Base-by-base conservation (phyloP, 352 stramenopile species). In the Phytophthora europaea region DNA sequence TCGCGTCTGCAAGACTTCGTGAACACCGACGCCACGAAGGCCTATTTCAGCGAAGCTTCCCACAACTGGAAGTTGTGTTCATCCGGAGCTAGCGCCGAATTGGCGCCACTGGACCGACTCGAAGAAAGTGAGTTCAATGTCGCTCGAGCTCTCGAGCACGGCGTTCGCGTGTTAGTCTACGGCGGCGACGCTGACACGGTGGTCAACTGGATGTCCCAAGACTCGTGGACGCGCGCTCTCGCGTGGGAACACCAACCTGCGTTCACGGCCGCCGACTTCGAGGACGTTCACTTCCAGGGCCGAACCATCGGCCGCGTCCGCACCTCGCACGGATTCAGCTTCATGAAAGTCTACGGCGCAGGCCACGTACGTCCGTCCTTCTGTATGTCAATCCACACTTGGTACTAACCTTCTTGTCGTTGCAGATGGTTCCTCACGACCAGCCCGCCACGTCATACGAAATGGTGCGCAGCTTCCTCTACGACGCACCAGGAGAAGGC, bases 351-450 rank as follows among this genome's bases (percentile, higher is more conserved):
- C 51, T 90, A 77, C 60, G 61, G 89, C 8, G 75, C 87, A 2
- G 86, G 89, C 28, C 89, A 96, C 64, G 88, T 95, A 83, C 57
- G 85, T 90, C n/a, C 2, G 26, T n/a, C 8, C 6, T 10, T 22
- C n/a, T 38, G 4, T 52, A 10, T 34, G 1, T 43, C 22, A 31
- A 40, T 15, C 61, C 18, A 23, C 43, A 22, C 43, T 13, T 5
- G 3, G 20, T 51, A 68, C 68, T 58, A 59, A 36, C 8, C 43
- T 45, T 18, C 18, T 38, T 0, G 57, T 16, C n/a, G 16, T 45
- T 34, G 36, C 45, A 94, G 89, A 94, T 94, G 89, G 87, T 94
- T 31, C 84, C 87, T 48, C 83, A 84, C 31, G 87, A 94, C 65
- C 86, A 96, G 63, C 89, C 89, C 3, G 67, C 71, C 2, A 70